Evolutionary conservation across 257 asterid genomes (phyloP), one percentile per base, ranked within the genome.

Genomic region (Scutellaria galericulata): DNA sequence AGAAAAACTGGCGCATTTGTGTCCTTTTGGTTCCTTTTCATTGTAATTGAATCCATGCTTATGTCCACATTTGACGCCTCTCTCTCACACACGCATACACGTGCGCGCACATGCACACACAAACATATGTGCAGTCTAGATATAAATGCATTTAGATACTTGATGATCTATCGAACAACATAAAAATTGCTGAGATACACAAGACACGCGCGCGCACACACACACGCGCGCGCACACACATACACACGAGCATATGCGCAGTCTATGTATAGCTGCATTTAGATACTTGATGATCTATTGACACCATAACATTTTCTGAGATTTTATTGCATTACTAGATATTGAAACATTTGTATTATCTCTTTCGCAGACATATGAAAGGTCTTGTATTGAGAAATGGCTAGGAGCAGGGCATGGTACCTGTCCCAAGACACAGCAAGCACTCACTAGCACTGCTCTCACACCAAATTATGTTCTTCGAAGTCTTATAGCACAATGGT

Each of bases 391-490:
- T 15, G 98, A 90, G 86, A 92, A 90, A 83, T 95, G 99, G 99
- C 79, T 95, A 59, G 93, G 85, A 78, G 89, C 89, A 9, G 98
- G 98, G 70, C 97, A 90, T 42, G 69, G 77, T 14, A 92, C 97
- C 45, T 95, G 98, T 47, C 99, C 99, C 59, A 95, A 95, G 87
- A 95, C 99, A 14, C 99, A 88, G 66, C 94, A 88, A 83, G 73
- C 90, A 7, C 96, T 95, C 13, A 84, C 91, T 7, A 88, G 87
- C 85, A 85, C 71, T 18, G 70, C 84, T 51, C 86, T 95, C 31
- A 92, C 99, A 9, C 99, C 99, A 59, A 95, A 95, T 61, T 95
- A 92, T 22, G 99, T 90, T 66, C 93, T 92, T 14, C 96, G 98
- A 50, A 95, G 99, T 76, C 96, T 95, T 48, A 92, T 95, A 68